These are phyloP conservation scores for Lonicera japonica DNA, from an alignment of 129 eudicot species.

Conservation along the genomic window DNA sequence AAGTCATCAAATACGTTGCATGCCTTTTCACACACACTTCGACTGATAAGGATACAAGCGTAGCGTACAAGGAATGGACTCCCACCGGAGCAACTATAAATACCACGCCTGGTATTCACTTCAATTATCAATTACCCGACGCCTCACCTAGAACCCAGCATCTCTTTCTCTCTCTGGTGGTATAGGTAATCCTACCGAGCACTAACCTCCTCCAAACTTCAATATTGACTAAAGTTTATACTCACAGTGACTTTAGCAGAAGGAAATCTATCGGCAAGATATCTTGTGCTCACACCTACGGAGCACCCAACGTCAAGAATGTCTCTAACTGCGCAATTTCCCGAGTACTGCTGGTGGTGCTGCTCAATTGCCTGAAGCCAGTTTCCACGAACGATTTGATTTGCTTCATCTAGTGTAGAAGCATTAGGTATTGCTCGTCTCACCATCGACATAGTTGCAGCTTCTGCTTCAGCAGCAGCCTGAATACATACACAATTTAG, in stretches of 20 bases:
- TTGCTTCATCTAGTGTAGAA: constrained; percentile 80
- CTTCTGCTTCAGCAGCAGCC: constrained; percentile 99
- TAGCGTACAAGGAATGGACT: too few species aligned
- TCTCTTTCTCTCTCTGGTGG: too few species aligned
- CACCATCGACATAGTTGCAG: constrained; percentile 91
- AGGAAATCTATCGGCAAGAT: constrained; percentile 76
- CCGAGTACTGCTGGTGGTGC: constrained; percentile 66
- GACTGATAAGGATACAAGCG: too few species aligned
- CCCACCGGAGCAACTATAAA: too few species aligned
- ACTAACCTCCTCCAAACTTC: too few species aligned
- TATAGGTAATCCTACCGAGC: too few species aligned
- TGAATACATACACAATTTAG: constrained; percentile 13
- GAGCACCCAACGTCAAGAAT: constrained; percentile 95
- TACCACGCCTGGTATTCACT: too few species aligned
- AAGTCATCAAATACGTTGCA: too few species aligned
- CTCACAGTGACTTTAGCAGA: constrained; percentile 73
- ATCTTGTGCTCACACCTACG: constrained; percentile 93
- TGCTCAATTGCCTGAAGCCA: constrained; percentile 81
- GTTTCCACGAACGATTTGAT: constrained; percentile 88
- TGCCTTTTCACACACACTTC: too few species aligned
- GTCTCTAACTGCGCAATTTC: constrained; percentile 39
- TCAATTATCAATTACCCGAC: too few species aligned
- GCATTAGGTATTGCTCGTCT: constrained; percentile 85
- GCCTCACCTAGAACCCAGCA: too few species aligned
- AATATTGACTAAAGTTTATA: neutral